Evolutionary conservation across 768 basidiomycete species (phyloP).

Genomic region (button mushroom (Agaricus bisporus)): DNA sequence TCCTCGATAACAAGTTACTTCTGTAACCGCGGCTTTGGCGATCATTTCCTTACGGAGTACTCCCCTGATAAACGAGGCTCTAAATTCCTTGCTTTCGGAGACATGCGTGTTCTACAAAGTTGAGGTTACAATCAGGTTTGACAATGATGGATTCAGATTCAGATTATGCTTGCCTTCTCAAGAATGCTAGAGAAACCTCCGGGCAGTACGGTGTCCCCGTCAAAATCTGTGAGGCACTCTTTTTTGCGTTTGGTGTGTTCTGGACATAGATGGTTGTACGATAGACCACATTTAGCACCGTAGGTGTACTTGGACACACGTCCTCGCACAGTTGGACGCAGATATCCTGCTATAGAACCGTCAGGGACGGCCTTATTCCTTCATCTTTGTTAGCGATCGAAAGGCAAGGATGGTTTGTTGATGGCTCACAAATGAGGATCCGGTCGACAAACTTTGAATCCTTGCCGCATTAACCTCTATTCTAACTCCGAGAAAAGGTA

Average conservation of each 20-base stretch:
- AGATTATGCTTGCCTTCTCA: background rate
- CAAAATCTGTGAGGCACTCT: background rate
- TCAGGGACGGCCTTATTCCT: conserved; percentile 28
- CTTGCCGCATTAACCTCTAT: conserved; percentile 5
- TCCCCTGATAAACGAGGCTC: too few species aligned
- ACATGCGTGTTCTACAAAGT: conserved; percentile 14
- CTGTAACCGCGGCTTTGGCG: too few species aligned
- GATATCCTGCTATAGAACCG: conserved; percentile 23
- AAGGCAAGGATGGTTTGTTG: too few species aligned
- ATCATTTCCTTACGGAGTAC: too few species aligned
- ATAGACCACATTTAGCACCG: conserved; percentile 16
- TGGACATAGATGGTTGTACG: conserved; percentile 13
- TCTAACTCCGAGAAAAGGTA: conserved; percentile 16
- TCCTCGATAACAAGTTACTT: conserved; percentile 14
- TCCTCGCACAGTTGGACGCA: conserved; percentile 20
- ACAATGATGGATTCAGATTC: background rate
- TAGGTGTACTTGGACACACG: conserved; percentile 22
- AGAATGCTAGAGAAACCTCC: conserved; percentile 9
- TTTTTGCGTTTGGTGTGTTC: conserved; percentile 18
- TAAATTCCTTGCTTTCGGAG: conserved; percentile 16
- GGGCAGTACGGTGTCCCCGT: conserved; percentile 4
- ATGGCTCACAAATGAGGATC: conserved; percentile 13
- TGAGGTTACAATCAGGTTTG: background rate
- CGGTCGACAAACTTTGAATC: conserved; percentile 11
- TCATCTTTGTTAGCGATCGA: background rate